Conservation (phyloP, 345 rosid species). For the Eucalyptus albens region DNA sequence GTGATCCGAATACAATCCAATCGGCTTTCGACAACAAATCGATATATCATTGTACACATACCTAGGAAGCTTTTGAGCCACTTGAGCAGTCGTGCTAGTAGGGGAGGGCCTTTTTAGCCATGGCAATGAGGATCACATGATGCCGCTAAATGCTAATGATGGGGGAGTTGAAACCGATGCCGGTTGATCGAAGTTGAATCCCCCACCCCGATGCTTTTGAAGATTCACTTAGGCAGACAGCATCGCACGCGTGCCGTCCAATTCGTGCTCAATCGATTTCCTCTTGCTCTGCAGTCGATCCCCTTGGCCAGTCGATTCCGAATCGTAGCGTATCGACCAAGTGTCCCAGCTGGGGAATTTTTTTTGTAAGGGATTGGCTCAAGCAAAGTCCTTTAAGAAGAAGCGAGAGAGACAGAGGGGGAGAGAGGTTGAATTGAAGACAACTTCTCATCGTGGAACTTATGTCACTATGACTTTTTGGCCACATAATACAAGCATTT, state of each 20-base stretch:
- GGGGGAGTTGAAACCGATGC: background rate
- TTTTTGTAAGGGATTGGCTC: background rate
- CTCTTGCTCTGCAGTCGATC: background rate
- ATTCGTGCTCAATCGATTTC: background rate
- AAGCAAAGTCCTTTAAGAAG: background rate
- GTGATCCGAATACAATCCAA: background rate
- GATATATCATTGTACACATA: background rate
- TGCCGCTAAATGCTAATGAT: background rate
- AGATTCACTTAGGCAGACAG: background rate
- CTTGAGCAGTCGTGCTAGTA: background rate
- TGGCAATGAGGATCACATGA: background rate
- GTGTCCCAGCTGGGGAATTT: background rate
- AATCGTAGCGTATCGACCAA: background rate
- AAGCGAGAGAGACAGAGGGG: background rate
- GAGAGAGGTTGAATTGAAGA: background rate
- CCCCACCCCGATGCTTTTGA: background rate
- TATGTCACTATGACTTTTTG: background rate
- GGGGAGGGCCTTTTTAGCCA: background rate
- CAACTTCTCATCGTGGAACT: background rate
- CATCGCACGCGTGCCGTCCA: background rate
- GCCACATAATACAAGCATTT: background rate
- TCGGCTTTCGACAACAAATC: background rate
- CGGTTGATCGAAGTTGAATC: background rate
- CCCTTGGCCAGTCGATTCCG: background rate
- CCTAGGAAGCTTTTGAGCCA: background rate